Evolutionary conservation across 768 basidiomycete genomes (phyloP), one percentile per base, ranked within the genome.

Genomic region (Sistotremastrum suecicum): DNA sequence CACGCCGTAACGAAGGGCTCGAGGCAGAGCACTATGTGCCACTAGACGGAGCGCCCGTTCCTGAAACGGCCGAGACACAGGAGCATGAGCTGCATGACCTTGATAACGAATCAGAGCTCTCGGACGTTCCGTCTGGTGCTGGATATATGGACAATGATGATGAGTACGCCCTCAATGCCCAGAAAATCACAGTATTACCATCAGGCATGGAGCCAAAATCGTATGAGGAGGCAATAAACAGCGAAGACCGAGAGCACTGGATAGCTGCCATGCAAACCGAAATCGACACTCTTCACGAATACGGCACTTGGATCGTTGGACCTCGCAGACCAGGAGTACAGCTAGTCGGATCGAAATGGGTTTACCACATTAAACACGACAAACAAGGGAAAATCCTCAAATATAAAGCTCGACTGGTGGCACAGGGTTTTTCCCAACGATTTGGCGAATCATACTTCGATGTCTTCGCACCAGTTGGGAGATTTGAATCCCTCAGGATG

Each of bases 341-440:
- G 9, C 38, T 50, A 0, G 54, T 62, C 31, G 51, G 50, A 0
- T 52, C 41, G 7, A 44, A 42, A 47, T 59, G 59, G 58, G 59
- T 60, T 5, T 60, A 52, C 49, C 41, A 48, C 1, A 35, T 52
- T 5, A 63, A 61, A 44, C 33, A 39, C 31, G 49, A 59, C 38
- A 35, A 30, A 11, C 2, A 3, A 11, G 57, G 56, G 7, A 45
- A 40, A 3, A 39, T 59, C n/a, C 35, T 37, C 4, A 49, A 51
- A 7, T 48, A 52, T 48, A 59, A 61, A 42, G 56, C 54, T 6
- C 41, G 60, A 30, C 47, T 59, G 12, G 58, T 58, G 9, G 61
- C 59, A 0, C 51, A 56, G 38, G 61, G 62, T 0, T 61, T 53
- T 50, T 42, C 53, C 2, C 62, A 63, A 42, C 38, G 51, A 1